phyloP scores from a whole-genome alignment of 805 yeast genomes.

The Cyberlindnera maritima region DNA sequence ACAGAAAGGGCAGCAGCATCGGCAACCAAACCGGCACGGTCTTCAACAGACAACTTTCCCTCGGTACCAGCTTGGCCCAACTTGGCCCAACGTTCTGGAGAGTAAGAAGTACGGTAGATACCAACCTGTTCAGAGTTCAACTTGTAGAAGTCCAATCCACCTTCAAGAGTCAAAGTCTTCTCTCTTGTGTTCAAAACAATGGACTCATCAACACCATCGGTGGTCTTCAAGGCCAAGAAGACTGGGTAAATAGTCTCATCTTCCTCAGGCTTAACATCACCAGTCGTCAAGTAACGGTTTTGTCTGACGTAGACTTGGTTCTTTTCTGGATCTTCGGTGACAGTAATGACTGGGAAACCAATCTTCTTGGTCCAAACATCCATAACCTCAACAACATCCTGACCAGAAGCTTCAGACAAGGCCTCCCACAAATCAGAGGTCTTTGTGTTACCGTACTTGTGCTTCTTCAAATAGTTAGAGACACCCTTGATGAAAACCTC shows the following conservation, averaged over 20 bases:
- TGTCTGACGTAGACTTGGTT: slow-evolving; percentile 57
- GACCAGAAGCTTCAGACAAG: slow-evolving; percentile 64
- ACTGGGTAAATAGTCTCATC: slow-evolving; percentile 67
- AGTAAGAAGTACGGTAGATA: slow-evolving; percentile 70
- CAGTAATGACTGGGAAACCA: slow-evolving; percentile 74
- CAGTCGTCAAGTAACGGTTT: slow-evolving; percentile 72
- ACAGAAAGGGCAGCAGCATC: slow-evolving; percentile 71
- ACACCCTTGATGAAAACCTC: slow-evolving; percentile 78
- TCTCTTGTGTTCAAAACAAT: slow-evolving; percentile 52
- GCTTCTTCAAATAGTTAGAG: slow-evolving; percentile 69
- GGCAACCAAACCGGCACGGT: slow-evolving; percentile 77
- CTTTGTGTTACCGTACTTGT: slow-evolving; percentile 73
- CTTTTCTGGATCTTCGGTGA: slow-evolving; percentile 47
- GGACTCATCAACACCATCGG: slow-evolving; percentile 58
- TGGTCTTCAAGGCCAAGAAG: slow-evolving; percentile 62
- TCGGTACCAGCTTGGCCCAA: slow-evolving; percentile 58
- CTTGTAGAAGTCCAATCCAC: slow-evolving; percentile 52
- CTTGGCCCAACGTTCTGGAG: slow-evolving; percentile 65
- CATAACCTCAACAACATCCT: slow-evolving; percentile 72
- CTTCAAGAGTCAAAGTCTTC: slow-evolving; percentile 43
- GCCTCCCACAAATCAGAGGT: slow-evolving; percentile 79
- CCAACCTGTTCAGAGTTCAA: slow-evolving; percentile 74
- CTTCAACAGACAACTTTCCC: slow-evolving; percentile 65
- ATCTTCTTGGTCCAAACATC: slow-evolving; percentile 76
- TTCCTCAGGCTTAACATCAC: slow-evolving; percentile 74